Conservation (phyloP, 169 alveolate species). For the Eimeria maxima region DNA sequence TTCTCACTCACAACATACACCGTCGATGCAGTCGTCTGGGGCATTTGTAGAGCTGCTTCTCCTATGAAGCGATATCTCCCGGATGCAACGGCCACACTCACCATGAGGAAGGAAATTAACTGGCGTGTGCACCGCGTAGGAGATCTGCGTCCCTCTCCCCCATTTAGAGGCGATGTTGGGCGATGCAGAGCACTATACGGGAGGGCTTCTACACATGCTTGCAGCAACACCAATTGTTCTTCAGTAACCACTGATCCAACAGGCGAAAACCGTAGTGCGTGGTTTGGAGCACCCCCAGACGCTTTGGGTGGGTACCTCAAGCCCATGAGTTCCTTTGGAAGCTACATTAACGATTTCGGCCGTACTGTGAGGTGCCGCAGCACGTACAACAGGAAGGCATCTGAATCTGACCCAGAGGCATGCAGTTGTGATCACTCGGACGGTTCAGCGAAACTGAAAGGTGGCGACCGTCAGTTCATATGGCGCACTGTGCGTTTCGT, state of each 20-base stretch:
- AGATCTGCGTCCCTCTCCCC: neutral
- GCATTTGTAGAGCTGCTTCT: neutral
- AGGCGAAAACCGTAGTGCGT: neutral
- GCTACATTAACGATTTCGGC: neutral
- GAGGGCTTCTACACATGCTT: neutral
- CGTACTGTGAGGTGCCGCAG: neutral
- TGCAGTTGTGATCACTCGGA: neutral
- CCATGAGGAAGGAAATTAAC: slow-evolving; percentile 4
- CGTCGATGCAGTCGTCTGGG: neutral
- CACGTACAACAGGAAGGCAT: neutral
- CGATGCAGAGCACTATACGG: neutral
- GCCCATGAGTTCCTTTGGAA: neutral
- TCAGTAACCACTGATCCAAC: neutral
- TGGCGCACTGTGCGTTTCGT: slow-evolving; percentile 68
- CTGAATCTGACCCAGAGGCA: neutral
- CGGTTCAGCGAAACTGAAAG: neutral
- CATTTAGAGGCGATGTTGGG: neutral
- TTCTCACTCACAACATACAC: neutral
- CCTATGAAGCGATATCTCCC: neutral
- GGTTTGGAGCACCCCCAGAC: neutral
- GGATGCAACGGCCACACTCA: neutral
- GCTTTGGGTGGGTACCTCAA: neutral
- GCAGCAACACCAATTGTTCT: neutral
- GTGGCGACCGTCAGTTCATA: slow-evolving; percentile 25
- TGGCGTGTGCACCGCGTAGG: neutral